phyloP scores from a whole-genome alignment of 805 yeast species.

The Candida nitratophila region DNA sequence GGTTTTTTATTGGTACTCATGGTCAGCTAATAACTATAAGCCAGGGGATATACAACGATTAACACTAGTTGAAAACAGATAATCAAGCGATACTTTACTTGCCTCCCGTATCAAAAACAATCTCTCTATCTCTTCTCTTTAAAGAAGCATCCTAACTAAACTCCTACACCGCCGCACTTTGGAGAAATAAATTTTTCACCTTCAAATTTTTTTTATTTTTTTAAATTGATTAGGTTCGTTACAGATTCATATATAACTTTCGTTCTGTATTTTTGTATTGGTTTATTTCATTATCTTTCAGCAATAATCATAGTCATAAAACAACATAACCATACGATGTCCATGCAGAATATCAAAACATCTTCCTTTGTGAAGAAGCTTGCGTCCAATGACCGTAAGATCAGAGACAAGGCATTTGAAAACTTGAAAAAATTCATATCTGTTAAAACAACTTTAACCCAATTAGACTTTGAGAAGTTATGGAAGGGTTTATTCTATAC shows the following conservation, averaged over 20 bases:
- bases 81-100: too few relatives aligned
- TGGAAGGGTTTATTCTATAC: constrained; percentile 96
- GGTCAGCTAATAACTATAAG: too few relatives aligned
- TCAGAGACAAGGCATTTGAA: constrained; percentile 67
- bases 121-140: too few relatives aligned
- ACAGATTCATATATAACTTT: too few relatives aligned
- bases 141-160: too few relatives aligned
- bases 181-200: constrained; percentile 1
- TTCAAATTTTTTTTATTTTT: background rate
- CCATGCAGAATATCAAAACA: constrained; percentile 21
- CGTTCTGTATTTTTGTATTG: too few relatives aligned
- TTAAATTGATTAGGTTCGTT: background rate
- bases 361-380: constrained; percentile 67
- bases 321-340: too few relatives aligned
- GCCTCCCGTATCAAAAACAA: too few relatives aligned
- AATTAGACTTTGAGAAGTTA: constrained; percentile 64
- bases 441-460: constrained; percentile 35
- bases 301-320: background rate
- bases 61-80: too few relatives aligned
- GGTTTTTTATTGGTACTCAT: too few relatives aligned
- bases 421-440: constrained; percentile 54
- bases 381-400: constrained; percentile 75
- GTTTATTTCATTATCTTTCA: background rate
- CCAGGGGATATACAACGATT: too few relatives aligned
- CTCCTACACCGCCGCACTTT: background rate